Percentiles rank a stretch among this genome's conserved stretches.
phyloP scores from a whole-genome alignment of 75 land plant species.

The Pseudotsuga menziesii region DNA sequence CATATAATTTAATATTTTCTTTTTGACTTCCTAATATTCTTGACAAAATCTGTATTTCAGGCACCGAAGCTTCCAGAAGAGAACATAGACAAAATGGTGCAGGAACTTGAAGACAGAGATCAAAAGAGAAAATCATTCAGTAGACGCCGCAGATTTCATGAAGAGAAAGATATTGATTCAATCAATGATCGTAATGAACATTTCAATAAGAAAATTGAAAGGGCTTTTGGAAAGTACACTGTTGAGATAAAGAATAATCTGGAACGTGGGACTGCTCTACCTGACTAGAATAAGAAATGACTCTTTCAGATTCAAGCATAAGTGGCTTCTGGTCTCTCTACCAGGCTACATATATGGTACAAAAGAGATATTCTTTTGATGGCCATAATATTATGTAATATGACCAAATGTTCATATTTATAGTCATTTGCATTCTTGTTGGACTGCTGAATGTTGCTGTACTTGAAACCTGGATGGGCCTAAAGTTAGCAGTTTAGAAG shows the following conservation, averaged over 20 bases:
- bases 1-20: background rate
- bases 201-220: slow-evolving; percentile 98
- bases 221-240: slow-evolving; percentile 98
- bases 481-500: too few relatives aligned
- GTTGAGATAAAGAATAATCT: slow-evolving; percentile 98
- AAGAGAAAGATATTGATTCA: slow-evolving; percentile 95
- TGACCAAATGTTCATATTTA: too few relatives aligned
- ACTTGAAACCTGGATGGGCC: too few relatives aligned
- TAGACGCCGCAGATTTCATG: slow-evolving; percentile 86
- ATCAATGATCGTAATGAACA: slow-evolving; percentile 99
- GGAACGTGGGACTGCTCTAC: slow-evolving; percentile 94
- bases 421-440: too few relatives aligned
- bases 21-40: background rate
- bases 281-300: slow-evolving; percentile 40
- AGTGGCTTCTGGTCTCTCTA: too few relatives aligned
- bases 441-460: too few relatives aligned
- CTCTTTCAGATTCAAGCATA: too few relatives aligned
- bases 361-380: too few relatives aligned
- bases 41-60: slow-evolving; percentile 21
- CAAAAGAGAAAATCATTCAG: slow-evolving; percentile 78
- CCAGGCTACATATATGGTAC: too few relatives aligned
- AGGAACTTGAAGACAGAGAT: slow-evolving; percentile 78
- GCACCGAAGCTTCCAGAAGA: slow-evolving; percentile 73
- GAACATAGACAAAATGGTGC: slow-evolving; percentile 83
- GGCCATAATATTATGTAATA: too few relatives aligned